phyloP scores from a whole-genome alignment of 148 eudicot genomes.

The Cornus florida region DNA sequence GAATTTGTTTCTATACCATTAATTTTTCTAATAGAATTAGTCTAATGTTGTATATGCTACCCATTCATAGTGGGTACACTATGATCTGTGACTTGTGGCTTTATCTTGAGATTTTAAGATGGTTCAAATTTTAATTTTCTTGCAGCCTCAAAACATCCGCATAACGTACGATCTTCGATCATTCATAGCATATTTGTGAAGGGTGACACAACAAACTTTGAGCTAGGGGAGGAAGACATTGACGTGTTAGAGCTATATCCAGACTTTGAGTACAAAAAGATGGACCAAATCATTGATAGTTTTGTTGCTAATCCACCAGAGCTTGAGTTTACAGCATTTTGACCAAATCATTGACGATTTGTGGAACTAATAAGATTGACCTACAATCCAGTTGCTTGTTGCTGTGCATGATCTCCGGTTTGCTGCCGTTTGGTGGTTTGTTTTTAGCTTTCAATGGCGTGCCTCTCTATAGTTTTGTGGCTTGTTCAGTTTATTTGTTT shows the following conservation, averaged over 20 bases:
- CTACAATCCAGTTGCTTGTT: no score
- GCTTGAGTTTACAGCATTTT: not conserved
- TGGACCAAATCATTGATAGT: not conserved
- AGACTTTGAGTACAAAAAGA: slow-evolving; percentile 2
- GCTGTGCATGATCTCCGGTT: no score
- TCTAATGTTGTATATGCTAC: no score
- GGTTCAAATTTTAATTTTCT: not conserved
- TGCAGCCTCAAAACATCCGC: slow-evolving; percentile 16
- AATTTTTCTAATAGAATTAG: no score
- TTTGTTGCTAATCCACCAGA: not conserved
- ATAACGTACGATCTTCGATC: slow-evolving; percentile 1
- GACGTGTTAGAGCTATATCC: slow-evolving; percentile 13
- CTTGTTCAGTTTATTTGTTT: no score
- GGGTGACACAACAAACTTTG: slow-evolving; percentile 10
- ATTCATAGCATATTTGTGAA: slow-evolving; percentile 21
- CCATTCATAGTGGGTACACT: no score
- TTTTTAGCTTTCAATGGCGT: no score
- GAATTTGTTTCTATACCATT: not conserved
- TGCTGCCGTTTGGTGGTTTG: no score
- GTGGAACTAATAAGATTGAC: no score
- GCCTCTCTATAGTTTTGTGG: no score
- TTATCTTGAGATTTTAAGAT: no score
- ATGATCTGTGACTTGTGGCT: not conserved
- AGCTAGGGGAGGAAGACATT: slow-evolving; percentile 3
- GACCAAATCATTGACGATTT: not conserved